These are phyloP conservation scores for Blastobotrys apis DNA, from an alignment of 1,139 yeast genomes.

Conservation along the genomic window DNA sequence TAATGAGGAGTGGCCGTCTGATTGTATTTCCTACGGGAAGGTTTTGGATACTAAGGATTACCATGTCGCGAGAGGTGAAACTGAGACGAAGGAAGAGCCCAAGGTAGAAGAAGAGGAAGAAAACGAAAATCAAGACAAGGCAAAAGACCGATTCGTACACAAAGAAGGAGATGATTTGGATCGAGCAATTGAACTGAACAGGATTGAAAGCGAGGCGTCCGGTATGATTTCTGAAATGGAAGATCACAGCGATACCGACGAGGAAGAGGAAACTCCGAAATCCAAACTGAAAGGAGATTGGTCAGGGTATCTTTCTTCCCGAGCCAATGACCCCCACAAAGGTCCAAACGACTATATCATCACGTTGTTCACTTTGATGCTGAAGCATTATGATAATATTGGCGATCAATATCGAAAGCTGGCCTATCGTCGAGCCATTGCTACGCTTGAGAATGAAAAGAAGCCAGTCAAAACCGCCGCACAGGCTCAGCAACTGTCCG, in stretches of 20 bases:
- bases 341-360: conserved; percentile 38
- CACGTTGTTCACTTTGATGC: conserved; percentile 37
- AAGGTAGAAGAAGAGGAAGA: neutral
- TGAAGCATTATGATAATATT: conserved; percentile 36
- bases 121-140: neutral
- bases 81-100: neutral
- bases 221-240: neutral
- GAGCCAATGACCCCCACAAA: neutral
- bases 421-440: conserved; percentile 46
- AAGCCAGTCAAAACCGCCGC: conserved; percentile 37
- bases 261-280: conserved; percentile 1
- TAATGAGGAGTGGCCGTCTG: conserved; percentile 38
- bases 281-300: conserved; percentile 8
- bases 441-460: conserved; percentile 33
- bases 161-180: conserved; percentile 1
- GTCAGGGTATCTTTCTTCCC: conserved; percentile 7
- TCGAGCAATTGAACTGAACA: conserved; percentile 1
- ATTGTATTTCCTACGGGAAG: conserved; percentile 33
- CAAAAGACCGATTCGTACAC: neutral
- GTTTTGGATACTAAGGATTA: conserved; percentile 22
- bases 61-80: neutral
- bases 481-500: conserved; percentile 41
- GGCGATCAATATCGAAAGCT: conserved; percentile 43
- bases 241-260: conserved; percentile 3
- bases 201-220: conserved; percentile 1